Evolutionary conservation across 164 flowering plant species (phyloP), one percentile per base, ranked within the genome.

Genomic region (Liquidambar formosana): DNA sequence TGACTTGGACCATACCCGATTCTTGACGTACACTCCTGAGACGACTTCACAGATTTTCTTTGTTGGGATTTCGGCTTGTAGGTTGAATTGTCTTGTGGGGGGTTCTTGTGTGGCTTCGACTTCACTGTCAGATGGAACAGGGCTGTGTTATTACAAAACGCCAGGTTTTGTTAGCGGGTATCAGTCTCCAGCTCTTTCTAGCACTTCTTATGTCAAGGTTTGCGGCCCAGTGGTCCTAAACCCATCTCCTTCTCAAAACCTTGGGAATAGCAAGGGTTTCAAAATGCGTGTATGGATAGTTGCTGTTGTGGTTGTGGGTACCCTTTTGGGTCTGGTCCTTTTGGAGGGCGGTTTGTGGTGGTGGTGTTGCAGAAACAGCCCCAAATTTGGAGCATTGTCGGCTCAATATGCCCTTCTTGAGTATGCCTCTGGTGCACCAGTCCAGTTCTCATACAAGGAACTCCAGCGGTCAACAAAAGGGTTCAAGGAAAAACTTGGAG

Each of bases 361-460:
- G 75, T 87, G 80, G 77, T 81, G 84, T 61, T 80, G 81, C 70
- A 78, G 84, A 67, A 80, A 82, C 43, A 75, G 80, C 28, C 57
- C 78, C 8, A 80, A 73, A 19, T 79, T 81, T 60, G 84, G 88
- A 6, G 66, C 46, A 22, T 68, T 79, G 63, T 77, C 87, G 0
- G 71, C 86, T n/a, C 92, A 86, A 19, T 84, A 87, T 69, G 82
- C 90, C 0, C 85, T 89, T 26, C 86, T 85, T 38, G 92, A 89
- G 74, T 89, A 89, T 71, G 92, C 90, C 12, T 88, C 92, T 41
- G 90, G 92, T 63, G 89, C 90, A 0, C 94, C 94, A 0, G 84
- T 89, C 21, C 94, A 89, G 65, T 89, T 89, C 75, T 73, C 86
- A 0, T 84, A 79, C 28, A 83, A 71, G 69, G 94, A 89, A 46